phyloP scores from a whole-genome alignment of 225 moss, liverwort and hornwort genomes.

The Ulota crispa region DNA sequence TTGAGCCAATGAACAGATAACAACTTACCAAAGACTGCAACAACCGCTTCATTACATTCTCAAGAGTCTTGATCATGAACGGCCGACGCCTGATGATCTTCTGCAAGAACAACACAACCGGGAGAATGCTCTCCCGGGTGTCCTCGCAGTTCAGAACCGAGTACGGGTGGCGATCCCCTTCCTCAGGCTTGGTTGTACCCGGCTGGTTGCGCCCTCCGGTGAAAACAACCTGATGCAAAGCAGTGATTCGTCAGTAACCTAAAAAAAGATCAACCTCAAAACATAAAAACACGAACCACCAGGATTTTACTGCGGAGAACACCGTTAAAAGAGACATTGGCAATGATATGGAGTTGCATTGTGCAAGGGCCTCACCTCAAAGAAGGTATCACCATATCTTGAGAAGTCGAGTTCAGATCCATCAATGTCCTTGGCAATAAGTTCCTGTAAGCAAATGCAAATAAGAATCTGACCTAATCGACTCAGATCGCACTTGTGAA shows the following conservation, averaged over 20 bases:
- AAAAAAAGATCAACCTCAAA: too few species aligned
- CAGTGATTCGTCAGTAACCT: background rate
- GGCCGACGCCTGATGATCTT: slow-evolving; percentile 96
- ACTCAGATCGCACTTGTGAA: background rate
- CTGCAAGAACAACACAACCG: slow-evolving; percentile 87
- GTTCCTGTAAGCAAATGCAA: slow-evolving; percentile 55
- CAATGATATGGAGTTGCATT: background rate
- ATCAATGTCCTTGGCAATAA: slow-evolving; percentile 93
- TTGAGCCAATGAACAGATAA: too few species aligned
- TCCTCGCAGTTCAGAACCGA: slow-evolving; percentile 89
- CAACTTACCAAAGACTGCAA: slow-evolving; percentile 79
- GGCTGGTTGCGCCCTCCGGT: slow-evolving; percentile 99
- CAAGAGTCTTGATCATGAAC: slow-evolving; percentile 96
- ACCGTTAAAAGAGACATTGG: too few species aligned
- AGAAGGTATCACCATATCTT: slow-evolving; percentile 99
- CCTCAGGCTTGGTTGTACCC: slow-evolving; percentile 97
- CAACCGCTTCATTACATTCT: slow-evolving; percentile 98
- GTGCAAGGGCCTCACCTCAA: slow-evolving; percentile 53
- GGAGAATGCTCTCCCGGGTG: slow-evolving; percentile 83
- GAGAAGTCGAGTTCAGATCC: slow-evolving; percentile 97
- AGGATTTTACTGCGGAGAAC: too few species aligned
- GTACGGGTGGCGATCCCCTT: slow-evolving; percentile 92
- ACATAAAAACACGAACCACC: too few species aligned
- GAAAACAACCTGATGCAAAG: slow-evolving; percentile 82
- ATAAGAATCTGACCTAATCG: background rate